These are phyloP conservation scores for Diaporthe ampelina DNA, from an alignment of 2,329 filamentous ascomycete genomes.

Conservation along the genomic window DNA sequence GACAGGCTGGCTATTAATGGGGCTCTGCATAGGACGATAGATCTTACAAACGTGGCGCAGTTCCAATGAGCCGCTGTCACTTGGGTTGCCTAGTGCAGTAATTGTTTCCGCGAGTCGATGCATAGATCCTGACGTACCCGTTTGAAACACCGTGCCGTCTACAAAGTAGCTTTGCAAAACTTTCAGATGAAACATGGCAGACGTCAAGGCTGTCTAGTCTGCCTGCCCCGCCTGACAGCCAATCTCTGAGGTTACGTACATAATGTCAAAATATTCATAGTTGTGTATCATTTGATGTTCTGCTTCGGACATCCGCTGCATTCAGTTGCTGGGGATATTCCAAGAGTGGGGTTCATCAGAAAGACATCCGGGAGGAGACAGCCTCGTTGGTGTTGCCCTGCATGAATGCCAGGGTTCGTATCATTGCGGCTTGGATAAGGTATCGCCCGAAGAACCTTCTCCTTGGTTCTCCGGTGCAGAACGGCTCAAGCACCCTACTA, in stretches of 20 bases:
- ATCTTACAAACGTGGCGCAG: background rate
- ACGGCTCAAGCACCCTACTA: background rate
- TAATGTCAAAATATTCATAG: background rate
- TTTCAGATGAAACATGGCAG: conserved; percentile 24
- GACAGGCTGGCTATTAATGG: background rate
- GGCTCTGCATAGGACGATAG: background rate
- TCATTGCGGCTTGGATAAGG: background rate
- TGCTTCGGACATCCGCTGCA: conserved; percentile 19
- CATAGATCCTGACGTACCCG: background rate
- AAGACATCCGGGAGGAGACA: background rate
- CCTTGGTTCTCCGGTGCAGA: background rate
- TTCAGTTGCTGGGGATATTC: background rate
- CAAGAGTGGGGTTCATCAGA: conserved; percentile 9
- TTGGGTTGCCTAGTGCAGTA: background rate
- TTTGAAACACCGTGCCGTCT: conserved; percentile 5
- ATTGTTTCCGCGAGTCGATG: background rate
- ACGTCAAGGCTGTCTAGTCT: conserved; percentile 16
- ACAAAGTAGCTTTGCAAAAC: background rate
- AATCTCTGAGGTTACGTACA: background rate
- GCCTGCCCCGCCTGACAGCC: background rate
- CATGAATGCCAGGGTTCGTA: background rate
- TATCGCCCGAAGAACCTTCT: background rate
- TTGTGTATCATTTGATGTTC: background rate
- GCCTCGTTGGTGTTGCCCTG: background rate
- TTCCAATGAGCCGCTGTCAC: background rate